Percentiles rank a stretch among this genome's conserved stretches.
These are phyloP conservation scores for Tetrahymena thermophila DNA, from an alignment of 73 alveolate species.

Conservation along the genomic window DNA sequence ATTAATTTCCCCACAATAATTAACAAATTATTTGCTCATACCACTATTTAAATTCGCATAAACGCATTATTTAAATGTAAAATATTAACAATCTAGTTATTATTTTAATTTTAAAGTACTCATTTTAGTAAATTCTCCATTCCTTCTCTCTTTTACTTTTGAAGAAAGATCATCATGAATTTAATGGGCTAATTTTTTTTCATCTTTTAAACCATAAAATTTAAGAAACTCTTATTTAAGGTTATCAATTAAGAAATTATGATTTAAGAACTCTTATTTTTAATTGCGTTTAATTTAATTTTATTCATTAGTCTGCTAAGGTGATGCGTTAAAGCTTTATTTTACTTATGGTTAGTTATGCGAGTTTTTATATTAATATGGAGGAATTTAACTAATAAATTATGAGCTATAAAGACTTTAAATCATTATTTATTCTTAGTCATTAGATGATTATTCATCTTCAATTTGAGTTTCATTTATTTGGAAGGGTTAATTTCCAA, in stretches of 20 bases:
- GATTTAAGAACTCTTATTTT: too few species aligned
- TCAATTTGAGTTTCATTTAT: too few species aligned
- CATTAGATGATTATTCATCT: background rate
- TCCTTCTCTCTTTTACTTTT: background rate
- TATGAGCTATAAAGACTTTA: background rate
- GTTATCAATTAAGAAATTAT: too few species aligned
- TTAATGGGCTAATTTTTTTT: background rate
- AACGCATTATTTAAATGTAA: background rate
- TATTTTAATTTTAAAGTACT: background rate
- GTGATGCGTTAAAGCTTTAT: too few species aligned
- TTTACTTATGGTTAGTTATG: too few species aligned
- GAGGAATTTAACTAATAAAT: too few species aligned
- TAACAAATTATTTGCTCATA: too few species aligned
- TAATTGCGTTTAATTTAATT: too few species aligned
- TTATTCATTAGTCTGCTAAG: background rate
- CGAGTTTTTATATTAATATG: too few species aligned
- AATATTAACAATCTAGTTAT: background rate
- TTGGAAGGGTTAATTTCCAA: background rate
- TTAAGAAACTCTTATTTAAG: background rate
- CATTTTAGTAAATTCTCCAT: background rate
- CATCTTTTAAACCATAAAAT: background rate
- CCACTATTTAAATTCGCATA: background rate
- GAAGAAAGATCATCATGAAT: background rate
- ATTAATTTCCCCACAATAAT: background rate
- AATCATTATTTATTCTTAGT: background rate